Evolutionary conservation across 2,329 filamentous ascomycete genomes (phyloP).

Genomic region (Apiospora koreana): DNA sequence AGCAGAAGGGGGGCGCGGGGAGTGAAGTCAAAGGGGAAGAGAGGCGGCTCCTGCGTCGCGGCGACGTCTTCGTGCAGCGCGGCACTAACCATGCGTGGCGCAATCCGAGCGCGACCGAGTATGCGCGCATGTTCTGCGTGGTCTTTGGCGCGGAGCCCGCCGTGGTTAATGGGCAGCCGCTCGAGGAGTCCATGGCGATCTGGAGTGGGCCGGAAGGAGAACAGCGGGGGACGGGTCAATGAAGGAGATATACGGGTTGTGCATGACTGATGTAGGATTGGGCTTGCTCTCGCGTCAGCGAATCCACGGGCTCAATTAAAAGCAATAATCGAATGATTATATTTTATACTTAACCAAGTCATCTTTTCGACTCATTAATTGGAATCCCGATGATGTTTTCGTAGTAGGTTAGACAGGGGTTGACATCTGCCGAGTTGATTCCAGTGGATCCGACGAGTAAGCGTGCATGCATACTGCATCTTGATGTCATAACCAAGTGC

Average conservation of each 20-base stretch:
- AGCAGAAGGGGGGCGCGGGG: background rate
- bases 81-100: constrained; percentile 16
- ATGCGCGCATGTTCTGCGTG: constrained; percentile 13
- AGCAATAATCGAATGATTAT: too few relatives aligned
- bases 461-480: constrained; percentile 4
- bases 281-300: background rate
- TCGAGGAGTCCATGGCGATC: background rate
- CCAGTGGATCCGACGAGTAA: constrained; percentile 1
- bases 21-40: background rate
- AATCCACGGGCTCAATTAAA: too few relatives aligned
- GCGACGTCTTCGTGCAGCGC: constrained; percentile 16
- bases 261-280: background rate
- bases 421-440: background rate
- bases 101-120: constrained; percentile 15
- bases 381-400: background rate
- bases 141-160: constrained; percentile 10
- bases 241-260: background rate
- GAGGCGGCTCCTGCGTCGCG: background rate
- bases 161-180: background rate
- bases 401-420: too few relatives aligned
- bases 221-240: background rate
- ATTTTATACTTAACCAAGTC: background rate
- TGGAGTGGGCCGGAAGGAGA: background rate
- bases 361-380: background rate
- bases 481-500: constrained; percentile 2